phyloP scores from a whole-genome alignment of 768 basidiomycete species.

The Russula abietina region DNA sequence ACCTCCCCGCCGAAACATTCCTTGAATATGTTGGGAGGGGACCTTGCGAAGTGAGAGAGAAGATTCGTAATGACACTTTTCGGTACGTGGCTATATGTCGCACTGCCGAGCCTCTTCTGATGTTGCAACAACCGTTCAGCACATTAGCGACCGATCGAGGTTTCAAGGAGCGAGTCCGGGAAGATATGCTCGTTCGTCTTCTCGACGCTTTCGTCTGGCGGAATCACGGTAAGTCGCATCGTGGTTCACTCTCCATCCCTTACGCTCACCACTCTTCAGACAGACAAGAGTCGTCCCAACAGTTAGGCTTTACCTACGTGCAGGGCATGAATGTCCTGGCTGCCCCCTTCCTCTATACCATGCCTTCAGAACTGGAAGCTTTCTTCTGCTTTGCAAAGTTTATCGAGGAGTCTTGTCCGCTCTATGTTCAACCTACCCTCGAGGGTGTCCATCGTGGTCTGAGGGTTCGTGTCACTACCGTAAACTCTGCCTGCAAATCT shows the following conservation, averaged over 20 bases:
- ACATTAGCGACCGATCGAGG: conserved; percentile 94
- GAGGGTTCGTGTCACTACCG: conserved; percentile 52
- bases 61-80: conserved; percentile 96
- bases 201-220: conserved; percentile 98
- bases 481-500: no score
- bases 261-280: conserved; percentile 39
- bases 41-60: conserved; percentile 82
- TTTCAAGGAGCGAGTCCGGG: conserved; percentile 95
- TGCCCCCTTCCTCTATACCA: conserved; percentile 94
- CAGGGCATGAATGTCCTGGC: conserved; percentile 99
- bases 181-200: conserved; percentile 95
- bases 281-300: conserved; percentile 60
- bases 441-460: conserved; percentile 94
- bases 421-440: conserved; percentile 95
- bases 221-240: conserved; percentile 58
- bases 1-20: conserved; percentile 69
- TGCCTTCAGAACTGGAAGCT: conserved; percentile 97
- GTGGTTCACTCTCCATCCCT: not conserved
- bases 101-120: not conserved
- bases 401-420: conserved; percentile 88
- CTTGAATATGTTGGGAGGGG: conserved; percentile 75
- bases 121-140: conserved; percentile 33
- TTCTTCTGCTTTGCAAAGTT: conserved; percentile 96
- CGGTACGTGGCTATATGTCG: conserved; percentile 42
- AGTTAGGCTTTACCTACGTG: conserved; percentile 89